These are phyloP conservation scores for Aspergillus panamensis DNA, from an alignment of 495 filamentous ascomycete genomes.

Conservation along the genomic window DNA sequence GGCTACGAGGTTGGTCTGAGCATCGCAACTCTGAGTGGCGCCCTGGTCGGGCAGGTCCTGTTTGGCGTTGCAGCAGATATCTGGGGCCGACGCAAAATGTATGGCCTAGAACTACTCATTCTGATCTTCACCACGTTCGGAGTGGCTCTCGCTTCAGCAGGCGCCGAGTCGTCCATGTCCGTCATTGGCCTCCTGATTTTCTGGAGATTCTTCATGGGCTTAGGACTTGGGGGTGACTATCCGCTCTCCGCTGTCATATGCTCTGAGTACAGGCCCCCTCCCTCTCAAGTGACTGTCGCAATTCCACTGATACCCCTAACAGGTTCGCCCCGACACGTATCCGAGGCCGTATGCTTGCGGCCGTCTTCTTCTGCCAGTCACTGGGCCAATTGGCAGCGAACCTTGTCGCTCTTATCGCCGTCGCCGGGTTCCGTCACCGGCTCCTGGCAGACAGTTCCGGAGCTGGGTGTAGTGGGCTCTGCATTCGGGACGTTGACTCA, in stretches of 20 bases:
- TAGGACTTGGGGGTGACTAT: conserved; percentile 46
- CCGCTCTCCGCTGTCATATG: conserved; percentile 52
- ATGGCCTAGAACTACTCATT: conserved; percentile 55
- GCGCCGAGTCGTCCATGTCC: conserved; percentile 40
- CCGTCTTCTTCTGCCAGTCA: conserved; percentile 56
- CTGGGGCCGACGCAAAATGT: conserved; percentile 52
- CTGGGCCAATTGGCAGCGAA: conserved; percentile 50
- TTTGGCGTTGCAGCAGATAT: conserved; percentile 55
- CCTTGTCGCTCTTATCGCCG: conserved; percentile 27
- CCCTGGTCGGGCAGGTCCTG: conserved; percentile 50
- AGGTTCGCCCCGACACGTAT: conserved; percentile 44
- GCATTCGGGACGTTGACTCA: conserved; percentile 9
- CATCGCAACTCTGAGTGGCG: conserved; percentile 46
- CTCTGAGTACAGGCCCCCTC: conserved; percentile 36
- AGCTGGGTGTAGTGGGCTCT: not conserved
- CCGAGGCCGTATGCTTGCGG: conserved; percentile 54
- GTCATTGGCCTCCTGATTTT: conserved; percentile 47
- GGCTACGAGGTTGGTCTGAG: conserved; percentile 40
- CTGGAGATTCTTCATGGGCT: conserved; percentile 43
- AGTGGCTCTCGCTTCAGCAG: conserved; percentile 24
- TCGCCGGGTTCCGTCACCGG: conserved; percentile 11
- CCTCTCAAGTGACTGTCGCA: not conserved
- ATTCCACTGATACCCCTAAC: not conserved
- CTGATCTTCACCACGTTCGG: conserved; percentile 48
- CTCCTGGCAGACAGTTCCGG: not conserved